These are phyloP conservation scores for Gossypium laxum DNA, from an alignment of 441 rosid species.

Conservation along the genomic window DNA sequence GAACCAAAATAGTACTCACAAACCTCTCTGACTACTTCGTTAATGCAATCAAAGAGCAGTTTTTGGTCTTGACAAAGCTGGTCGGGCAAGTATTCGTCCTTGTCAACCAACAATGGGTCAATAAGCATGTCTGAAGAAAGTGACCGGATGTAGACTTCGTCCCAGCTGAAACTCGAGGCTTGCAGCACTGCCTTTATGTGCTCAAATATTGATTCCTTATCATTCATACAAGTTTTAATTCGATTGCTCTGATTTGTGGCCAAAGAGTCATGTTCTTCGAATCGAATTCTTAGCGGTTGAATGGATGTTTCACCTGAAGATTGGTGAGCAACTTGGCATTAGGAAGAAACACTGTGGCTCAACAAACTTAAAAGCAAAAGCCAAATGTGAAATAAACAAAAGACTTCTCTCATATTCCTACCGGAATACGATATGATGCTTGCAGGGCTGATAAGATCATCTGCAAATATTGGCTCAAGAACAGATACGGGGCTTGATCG, in stretches of 20 bases:
- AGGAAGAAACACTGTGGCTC: constrained; percentile 8
- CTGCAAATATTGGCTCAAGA: constrained; percentile 64
- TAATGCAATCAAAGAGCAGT: constrained; percentile 66
- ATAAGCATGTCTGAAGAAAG: constrained; percentile 58
- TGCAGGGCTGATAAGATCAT: constrained; percentile 64
- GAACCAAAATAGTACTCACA: constrained; percentile 29
- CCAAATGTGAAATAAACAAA: neutral
- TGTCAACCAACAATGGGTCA: constrained; percentile 48
- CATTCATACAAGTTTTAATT: constrained; percentile 33
- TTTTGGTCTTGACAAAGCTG: constrained; percentile 43
- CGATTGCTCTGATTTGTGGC: constrained; percentile 25
- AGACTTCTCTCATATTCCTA: constrained; percentile 21
- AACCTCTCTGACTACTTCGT: constrained; percentile 65
- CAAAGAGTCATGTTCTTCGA: constrained; percentile 43
- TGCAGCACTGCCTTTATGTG: constrained; percentile 51
- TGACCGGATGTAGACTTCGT: constrained; percentile 50
- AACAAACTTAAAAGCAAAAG: neutral
- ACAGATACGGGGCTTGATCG: constrained; percentile 83
- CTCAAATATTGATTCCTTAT: constrained; percentile 38
- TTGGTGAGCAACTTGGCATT: constrained; percentile 21
- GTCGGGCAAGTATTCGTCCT: constrained; percentile 41
- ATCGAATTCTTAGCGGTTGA: constrained; percentile 58
- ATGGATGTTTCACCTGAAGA: constrained; percentile 40
- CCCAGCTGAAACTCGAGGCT: constrained; percentile 57
- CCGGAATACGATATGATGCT: constrained; percentile 46